These are phyloP conservation scores for Starmerella stigmatis DNA, from an alignment of 805 yeast species.

Conservation along the genomic window DNA sequence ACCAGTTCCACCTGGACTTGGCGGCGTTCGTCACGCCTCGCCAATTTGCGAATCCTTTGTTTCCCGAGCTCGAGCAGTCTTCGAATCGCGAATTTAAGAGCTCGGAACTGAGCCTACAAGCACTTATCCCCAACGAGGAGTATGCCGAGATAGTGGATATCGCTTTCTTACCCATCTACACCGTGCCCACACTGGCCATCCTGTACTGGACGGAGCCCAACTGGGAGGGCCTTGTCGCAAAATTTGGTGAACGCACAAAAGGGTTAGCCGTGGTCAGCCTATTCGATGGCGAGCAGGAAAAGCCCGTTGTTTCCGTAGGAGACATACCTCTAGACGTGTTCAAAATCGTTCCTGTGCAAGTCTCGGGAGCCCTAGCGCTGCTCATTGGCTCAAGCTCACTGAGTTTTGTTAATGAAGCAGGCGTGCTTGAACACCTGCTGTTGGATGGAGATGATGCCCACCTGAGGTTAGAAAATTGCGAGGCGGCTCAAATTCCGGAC, in stretches of 20 bases:
- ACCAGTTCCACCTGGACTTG: slow-evolving; percentile 38
- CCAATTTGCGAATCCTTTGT: slow-evolving; percentile 14
- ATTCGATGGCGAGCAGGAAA: not conserved
- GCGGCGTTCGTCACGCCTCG: slow-evolving; percentile 34
- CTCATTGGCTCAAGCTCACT: slow-evolving; percentile 7
- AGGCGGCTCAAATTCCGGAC: slow-evolving; percentile 1
- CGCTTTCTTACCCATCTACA: slow-evolving; percentile 59
- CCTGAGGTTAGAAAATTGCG: slow-evolving; percentile 3
- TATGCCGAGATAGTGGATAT: slow-evolving; percentile 47
- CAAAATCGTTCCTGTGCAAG: slow-evolving; percentile 40
- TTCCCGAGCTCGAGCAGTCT: slow-evolving; percentile 24
- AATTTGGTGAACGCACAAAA: slow-evolving; percentile 24
- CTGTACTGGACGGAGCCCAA: slow-evolving; percentile 48
- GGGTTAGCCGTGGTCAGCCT: not conserved
- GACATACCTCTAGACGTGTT: slow-evolving; percentile 67
- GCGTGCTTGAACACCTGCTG: not conserved
- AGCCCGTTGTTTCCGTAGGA: slow-evolving; percentile 29
- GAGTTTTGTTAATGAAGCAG: not conserved
- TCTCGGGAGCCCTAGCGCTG: not conserved
- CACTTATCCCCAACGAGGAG: not conserved
- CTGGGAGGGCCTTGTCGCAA: slow-evolving; percentile 69
- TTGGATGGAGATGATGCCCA: not conserved
- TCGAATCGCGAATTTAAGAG: slow-evolving; percentile 23
- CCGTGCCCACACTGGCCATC: slow-evolving; percentile 73
- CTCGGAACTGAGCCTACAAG: not conserved